A percentile compares a stretch with the other conserved stretches of the same genome.
Evolutionary conservation across 371 early-diverging fungal species (phyloP).

Genomic region (Syncephalastrum sp.): DNA sequence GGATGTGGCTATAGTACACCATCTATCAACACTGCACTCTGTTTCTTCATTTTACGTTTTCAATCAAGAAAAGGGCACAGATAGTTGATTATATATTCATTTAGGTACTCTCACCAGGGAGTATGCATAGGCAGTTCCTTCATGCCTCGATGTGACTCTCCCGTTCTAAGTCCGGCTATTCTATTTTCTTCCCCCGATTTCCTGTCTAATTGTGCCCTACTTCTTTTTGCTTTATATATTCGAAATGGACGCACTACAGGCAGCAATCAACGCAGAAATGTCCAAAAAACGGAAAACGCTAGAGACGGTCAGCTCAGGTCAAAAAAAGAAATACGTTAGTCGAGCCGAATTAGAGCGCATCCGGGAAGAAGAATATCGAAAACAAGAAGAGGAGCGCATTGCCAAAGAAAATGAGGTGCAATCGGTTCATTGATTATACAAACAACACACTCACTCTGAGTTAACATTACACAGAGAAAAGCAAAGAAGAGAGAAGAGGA

Average conservation of each 20-base stretch:
- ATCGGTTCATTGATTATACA: background rate
- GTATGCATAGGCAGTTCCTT: too few relatives aligned
- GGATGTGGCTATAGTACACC: too few relatives aligned
- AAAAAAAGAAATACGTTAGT: slow-evolving; percentile 71
- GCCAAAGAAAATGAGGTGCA: slow-evolving; percentile 42
- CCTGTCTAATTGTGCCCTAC: background rate
- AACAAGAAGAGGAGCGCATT: slow-evolving; percentile 58
- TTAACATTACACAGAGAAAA: slow-evolving; percentile 29
- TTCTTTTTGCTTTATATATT: slow-evolving; percentile 4
- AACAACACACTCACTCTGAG: slow-evolving; percentile 1
- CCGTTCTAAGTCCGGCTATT: background rate
- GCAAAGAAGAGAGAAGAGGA: slow-evolving; percentile 31
- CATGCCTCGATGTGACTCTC: background rate
- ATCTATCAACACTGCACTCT: too few relatives aligned
- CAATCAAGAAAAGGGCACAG: too few relatives aligned
- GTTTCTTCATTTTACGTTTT: too few relatives aligned
- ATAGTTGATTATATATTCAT: too few relatives aligned
- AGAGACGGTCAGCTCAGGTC: slow-evolving; percentile 31
- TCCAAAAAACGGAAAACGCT: slow-evolving; percentile 64
- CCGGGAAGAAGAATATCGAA: slow-evolving; percentile 64
- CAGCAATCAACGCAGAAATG: slow-evolving; percentile 63
- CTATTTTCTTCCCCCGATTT: background rate
- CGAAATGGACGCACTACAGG: slow-evolving; percentile 66
- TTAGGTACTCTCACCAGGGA: too few relatives aligned
- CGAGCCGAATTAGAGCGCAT: slow-evolving; percentile 75